Percentiles rank a stretch among this genome's conserved stretches.
These are phyloP conservation scores for Leishmania aethiopica DNA, from an alignment of 208 protist species.

Conservation along the genomic window DNA sequence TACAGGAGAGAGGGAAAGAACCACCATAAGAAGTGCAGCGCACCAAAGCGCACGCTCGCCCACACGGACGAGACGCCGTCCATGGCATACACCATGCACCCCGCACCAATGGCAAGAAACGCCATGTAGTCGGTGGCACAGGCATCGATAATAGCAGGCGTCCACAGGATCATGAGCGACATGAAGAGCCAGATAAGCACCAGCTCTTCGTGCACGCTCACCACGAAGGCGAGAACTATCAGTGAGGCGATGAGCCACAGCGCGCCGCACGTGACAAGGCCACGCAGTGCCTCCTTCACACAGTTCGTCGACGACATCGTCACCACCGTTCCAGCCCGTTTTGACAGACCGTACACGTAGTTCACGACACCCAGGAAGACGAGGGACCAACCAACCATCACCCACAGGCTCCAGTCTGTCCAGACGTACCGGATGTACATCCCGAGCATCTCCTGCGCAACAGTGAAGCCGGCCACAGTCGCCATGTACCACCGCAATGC, in stretches of 20 bases:
- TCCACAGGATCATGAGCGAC: constrained; percentile 78
- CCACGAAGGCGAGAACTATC: constrained; percentile 64
- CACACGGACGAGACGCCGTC: constrained; percentile 36
- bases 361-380: constrained; percentile 72
- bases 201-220: constrained; percentile 91
- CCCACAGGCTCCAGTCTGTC: constrained; percentile 30
- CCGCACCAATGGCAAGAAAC: constrained; percentile 47
- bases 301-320: constrained; percentile 52
- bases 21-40: constrained; percentile 72
- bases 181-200: constrained; percentile 83
- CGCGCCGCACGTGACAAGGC: constrained; percentile 53
- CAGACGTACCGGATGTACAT: constrained; percentile 53
- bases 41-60: constrained; percentile 43
- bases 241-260: constrained; percentile 62
- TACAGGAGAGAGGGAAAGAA: constrained; percentile 50
- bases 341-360: constrained; percentile 80
- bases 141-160: constrained; percentile 82
- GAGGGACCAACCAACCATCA: constrained; percentile 38
- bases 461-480: constrained; percentile 46
- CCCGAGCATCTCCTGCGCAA: constrained; percentile 39
- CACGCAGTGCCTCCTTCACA: constrained; percentile 49
- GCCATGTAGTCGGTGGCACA: constrained; percentile 72
- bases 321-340: constrained; percentile 69
- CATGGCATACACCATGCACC: constrained; percentile 51
- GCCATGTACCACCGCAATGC: constrained; percentile 86